A percentile compares a stretch with the other conserved stretches of the same genome.
phyloP scores from a whole-genome alignment of 371 early-diverging fungal genomes.

The Chytridium lagenaria region DNA sequence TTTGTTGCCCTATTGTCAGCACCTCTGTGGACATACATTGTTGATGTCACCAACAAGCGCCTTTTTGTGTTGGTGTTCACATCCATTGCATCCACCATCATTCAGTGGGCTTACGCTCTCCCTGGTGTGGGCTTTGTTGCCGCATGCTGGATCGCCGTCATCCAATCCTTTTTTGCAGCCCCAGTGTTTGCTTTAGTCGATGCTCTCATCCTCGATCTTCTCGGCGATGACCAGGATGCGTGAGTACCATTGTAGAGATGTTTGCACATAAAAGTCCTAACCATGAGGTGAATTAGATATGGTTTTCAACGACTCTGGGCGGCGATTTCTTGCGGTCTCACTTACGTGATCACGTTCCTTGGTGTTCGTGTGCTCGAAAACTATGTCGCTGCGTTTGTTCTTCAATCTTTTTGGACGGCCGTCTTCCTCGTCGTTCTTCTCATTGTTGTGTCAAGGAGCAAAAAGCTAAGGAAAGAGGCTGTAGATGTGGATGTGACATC shows the following conservation, averaged over 20 bases:
- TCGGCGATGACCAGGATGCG: slow-evolving; percentile 12
- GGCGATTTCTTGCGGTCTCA: slow-evolving; percentile 12
- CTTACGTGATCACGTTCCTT: background rate
- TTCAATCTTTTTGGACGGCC: slow-evolving; percentile 10
- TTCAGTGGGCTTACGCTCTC: background rate
- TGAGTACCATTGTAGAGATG: background rate
- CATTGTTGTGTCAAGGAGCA: background rate
- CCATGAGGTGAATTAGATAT: background rate
- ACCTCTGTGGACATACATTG: slow-evolving; percentile 1
- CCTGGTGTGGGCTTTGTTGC: background rate
- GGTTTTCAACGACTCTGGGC: slow-evolving; percentile 13
- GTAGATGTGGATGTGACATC: background rate
- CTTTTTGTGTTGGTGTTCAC: background rate
- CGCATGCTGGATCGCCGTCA: background rate
- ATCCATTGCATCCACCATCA: background rate
- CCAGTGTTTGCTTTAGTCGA: slow-evolving; percentile 15
- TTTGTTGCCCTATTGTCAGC: slow-evolving; percentile 10
- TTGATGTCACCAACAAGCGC: background rate
- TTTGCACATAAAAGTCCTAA: background rate
- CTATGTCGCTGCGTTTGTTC: background rate
- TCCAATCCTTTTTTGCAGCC: slow-evolving; percentile 17
- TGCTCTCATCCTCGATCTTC: slow-evolving; percentile 11
- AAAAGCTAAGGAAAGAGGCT: background rate
- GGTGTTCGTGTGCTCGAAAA: background rate
- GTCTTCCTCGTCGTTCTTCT: slow-evolving; percentile 2